Base-by-base conservation (phyloP, 1,284 basidiomycete species). In the Naganishia cerealis region DNA sequence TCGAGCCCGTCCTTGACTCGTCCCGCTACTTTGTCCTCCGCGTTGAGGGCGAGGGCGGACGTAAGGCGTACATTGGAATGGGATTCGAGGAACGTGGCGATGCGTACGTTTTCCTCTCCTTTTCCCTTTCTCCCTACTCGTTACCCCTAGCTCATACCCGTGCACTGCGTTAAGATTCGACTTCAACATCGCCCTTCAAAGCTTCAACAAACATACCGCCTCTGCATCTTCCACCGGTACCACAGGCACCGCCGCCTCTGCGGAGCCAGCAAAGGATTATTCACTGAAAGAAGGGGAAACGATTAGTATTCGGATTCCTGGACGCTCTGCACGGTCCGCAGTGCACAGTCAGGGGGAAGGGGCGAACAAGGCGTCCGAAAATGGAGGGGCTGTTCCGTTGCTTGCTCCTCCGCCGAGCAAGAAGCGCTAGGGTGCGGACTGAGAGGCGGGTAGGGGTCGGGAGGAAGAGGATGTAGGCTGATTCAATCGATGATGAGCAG, bases 261-360 rank as follows among this genome's bases (percentile, higher is more conserved):
- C 85, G 3, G 91, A 89, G 1, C 92, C 90, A 1, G 92, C 93
- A 83, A 91, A 92, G 78, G 95, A 99, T 77, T 98, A 96, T 78
- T 90, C 89, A 42, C 83, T 99, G 73, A 98, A 97, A 77, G 92
- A 94, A 75, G 96, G 96, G 16, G 91, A 99, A 78, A 98, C 94
- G 0, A 94, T 99, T 79, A 89, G 88, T 15, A 94, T 97, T 76
- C 85, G 86, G 59, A 90, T 97, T 68, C 94, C 94, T 9, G 92
- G 92, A 10, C 70, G 79, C 43, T 78, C 78, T 53, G 74, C 70
- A 21, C 65, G 71, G 53, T 75, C 75, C 36, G 39, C 46, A 33
- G 26, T 15, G 10, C 33, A 57, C 8, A 18, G 56, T 13, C 21
- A 33, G 18, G 53, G 66, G 36, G 29, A 33, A 33, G 12, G 29